These are phyloP conservation scores for Colletotrichum spinosum DNA, from an alignment of 2,329 filamentous ascomycete species.

Conservation along the genomic window DNA sequence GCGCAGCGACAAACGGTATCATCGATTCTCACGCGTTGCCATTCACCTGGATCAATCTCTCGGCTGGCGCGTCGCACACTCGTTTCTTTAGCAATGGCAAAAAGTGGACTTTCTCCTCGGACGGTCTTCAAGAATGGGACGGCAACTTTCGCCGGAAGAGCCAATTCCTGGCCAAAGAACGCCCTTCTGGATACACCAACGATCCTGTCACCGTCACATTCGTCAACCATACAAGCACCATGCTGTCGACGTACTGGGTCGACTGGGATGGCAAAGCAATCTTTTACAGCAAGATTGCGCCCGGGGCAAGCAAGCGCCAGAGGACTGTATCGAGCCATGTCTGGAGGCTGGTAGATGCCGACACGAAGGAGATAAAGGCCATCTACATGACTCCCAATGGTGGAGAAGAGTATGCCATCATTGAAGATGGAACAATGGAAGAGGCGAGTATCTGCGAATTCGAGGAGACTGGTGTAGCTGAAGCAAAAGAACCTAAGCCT, in stretches of 20 bases:
- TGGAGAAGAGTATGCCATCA: neutral
- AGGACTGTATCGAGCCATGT: conserved; percentile 30
- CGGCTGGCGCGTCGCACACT: conserved; percentile 26
- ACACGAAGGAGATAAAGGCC: conserved; percentile 26
- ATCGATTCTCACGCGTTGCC: conserved; percentile 37
- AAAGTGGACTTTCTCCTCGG: conserved; percentile 17
- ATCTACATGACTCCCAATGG: conserved; percentile 26
- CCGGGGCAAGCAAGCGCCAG: neutral
- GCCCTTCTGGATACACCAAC: conserved; percentile 36
- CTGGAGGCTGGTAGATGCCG: conserved; percentile 30
- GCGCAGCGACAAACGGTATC: neutral
- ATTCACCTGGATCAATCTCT: conserved; percentile 41
- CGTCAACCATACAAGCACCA: conserved; percentile 40
- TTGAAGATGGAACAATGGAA: conserved; percentile 10
- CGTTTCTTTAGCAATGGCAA: conserved; percentile 38
- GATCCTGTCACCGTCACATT: conserved; percentile 39
- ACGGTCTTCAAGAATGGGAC: conserved; percentile 1
- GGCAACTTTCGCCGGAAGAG: conserved; percentile 30
- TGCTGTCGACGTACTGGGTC: conserved; percentile 42
- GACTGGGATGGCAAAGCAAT: conserved; percentile 38
- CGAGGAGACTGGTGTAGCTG: neutral
- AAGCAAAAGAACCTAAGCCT: neutral
- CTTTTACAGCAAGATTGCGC: conserved; percentile 26
- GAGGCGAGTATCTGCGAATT: neutral
- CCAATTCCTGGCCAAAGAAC: conserved; percentile 37